Evolutionary conservation across 1,139 yeast genomes (phyloP), one percentile per base, ranked within the genome.

Genomic region (Pneumocystis wakefieldiae): DNA sequence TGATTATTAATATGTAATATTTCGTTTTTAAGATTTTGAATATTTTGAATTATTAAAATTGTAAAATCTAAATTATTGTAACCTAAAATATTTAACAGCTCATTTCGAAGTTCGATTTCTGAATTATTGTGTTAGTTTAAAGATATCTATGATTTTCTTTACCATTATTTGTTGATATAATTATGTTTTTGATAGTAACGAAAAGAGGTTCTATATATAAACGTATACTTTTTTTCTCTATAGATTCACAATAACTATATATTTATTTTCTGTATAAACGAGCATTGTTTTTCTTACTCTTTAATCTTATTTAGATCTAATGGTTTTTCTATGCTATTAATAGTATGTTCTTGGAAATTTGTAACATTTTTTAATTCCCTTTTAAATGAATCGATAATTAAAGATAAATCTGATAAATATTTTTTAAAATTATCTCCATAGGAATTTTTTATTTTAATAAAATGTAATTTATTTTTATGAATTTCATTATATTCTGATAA

Each of bases 31-130:
- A 78, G 68, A 24, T 71, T 72, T 0, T 71, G 69, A 68, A 83
- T 80, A 63, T 83, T 76, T 65, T 82, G 83, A 2, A 91, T 73
- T 17, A 92, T 75, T 62, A 80, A 81, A 0, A 90, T 78, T 10
- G 90, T 86, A 62, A 90, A 74, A 63, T 89, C 96, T 66, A 92
- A 80, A 70, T 89, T 86, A 48, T 89, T 96, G 69, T 84, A 86
- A 0, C 98, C 97, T 3, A 92, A 74, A 10, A 87, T 78, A 71
- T 90, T 96, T 67, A 88, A 84, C 53, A 92, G 74, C 1, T 79
- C 72, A 7, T 86, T 82, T 69, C 87, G 92, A 14, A 85, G 73
- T 61, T 83, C 86, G 62, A 83, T 86, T 63, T 84, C 89, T 61
- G 17, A 29, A 32, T 39, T 15, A 7, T 37, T 37, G 14, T 29